phyloP scores from a whole-genome alignment of 768 basidiomycete species.

The Tylopilus sp. region DNA sequence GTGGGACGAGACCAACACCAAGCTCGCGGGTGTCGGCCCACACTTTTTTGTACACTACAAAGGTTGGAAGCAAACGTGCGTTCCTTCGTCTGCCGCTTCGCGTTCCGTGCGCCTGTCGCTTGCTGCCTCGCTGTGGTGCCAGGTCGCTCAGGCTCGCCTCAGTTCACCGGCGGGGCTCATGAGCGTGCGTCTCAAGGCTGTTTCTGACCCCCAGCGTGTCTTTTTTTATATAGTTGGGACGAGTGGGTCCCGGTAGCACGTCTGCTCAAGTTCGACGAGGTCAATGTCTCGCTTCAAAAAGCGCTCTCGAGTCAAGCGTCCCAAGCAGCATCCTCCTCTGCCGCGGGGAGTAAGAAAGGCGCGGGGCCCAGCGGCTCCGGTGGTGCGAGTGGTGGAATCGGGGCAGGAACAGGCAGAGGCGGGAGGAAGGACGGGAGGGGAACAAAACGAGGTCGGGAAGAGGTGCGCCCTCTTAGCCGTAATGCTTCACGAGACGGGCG shows the following conservation, averaged over 20 bases:
- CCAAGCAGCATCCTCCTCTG: slow-evolving; percentile 39
- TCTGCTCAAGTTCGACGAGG: slow-evolving; percentile 81
- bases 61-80: slow-evolving; percentile 97
- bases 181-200: background rate
- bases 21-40: slow-evolving; percentile 59
- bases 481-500: background rate
- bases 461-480: slow-evolving; percentile 41
- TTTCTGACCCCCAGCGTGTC: background rate
- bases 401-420: slow-evolving; percentile 28
- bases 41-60: slow-evolving; percentile 98
- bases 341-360: slow-evolving; percentile 27
- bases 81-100: background rate
- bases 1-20: slow-evolving; percentile 61
- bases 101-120: background rate
- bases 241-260: slow-evolving; percentile 79
- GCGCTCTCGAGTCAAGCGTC: slow-evolving; percentile 47
- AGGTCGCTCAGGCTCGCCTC: background rate
- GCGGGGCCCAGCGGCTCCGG: slow-evolving; percentile 22
- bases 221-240: slow-evolving; percentile 3
- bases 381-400: slow-evolving; percentile 23
- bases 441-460: slow-evolving; percentile 71
- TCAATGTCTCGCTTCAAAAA: slow-evolving; percentile 77
- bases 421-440: slow-evolving; percentile 62
- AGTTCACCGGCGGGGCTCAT: background rate
- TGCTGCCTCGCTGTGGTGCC: background rate